Evolutionary conservation across 306 rosid genomes (phyloP).

Genomic region (Fragaria nilgerrensis): DNA sequence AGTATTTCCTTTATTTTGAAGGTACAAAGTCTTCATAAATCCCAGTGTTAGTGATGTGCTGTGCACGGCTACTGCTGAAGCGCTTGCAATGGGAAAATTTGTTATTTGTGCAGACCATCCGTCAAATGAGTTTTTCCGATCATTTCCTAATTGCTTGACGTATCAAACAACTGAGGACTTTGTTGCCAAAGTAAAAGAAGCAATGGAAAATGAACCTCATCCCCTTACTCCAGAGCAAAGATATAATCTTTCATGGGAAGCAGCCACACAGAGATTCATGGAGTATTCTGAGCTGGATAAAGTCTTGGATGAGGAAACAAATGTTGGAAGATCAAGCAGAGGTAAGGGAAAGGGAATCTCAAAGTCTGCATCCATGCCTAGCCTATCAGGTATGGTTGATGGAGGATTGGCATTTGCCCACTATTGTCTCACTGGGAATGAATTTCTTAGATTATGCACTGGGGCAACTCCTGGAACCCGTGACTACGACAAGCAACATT

Average conservation of each 20-base stretch:
- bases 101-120: constrained; percentile 96
- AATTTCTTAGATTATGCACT: constrained; percentile 73
- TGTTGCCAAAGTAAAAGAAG: constrained; percentile 83
- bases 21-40: constrained; percentile 97
- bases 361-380: constrained; percentile 58
- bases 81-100: constrained; percentile 99
- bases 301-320: constrained; percentile 42
- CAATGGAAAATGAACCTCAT: constrained; percentile 73
- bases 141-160: constrained; percentile 90
- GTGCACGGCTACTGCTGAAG: constrained; percentile 98
- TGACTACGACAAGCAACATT: constrained; percentile 78
- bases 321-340: constrained; percentile 28
- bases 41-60: constrained; percentile 94
- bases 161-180: constrained; percentile 86
- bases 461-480: constrained; percentile 97
- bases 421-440: constrained; percentile 85
- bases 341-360: constrained; percentile 30
- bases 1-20: constrained; percentile 36
- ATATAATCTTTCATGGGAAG: constrained; percentile 94
- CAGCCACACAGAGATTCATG: constrained; percentile 92
- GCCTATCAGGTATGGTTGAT: constrained; percentile 58
- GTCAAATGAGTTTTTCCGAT: constrained; percentile 82
- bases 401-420: constrained; percentile 97
- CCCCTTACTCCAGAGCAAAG: constrained; percentile 91
- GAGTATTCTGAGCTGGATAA: constrained; percentile 78